phyloP scores from a whole-genome alignment of 2,329 filamentous ascomycete species.

The Pseudogymnoascus sp. region DNA sequence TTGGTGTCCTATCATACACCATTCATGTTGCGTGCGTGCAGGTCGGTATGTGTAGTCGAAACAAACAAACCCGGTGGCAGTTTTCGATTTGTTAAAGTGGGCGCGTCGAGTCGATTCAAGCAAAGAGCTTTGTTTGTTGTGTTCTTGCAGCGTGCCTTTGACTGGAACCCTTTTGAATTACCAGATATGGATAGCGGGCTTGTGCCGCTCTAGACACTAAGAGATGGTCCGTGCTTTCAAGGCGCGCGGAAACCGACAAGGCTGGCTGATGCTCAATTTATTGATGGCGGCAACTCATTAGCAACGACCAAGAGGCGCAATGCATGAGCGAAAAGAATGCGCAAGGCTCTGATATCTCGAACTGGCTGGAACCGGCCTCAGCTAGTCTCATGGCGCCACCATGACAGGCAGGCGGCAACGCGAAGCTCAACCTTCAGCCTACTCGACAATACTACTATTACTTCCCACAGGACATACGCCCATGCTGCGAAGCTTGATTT shows the following conservation, averaged over 20 bases:
- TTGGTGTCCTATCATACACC: background rate
- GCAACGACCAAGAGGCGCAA: background rate
- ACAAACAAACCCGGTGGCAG: background rate
- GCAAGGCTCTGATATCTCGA: conserved; percentile 3
- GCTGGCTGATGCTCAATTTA: background rate
- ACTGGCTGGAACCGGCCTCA: background rate
- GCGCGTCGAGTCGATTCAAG: background rate
- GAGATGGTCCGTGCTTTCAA: background rate
- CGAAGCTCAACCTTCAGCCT: background rate
- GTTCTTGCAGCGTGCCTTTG: conserved; percentile 1
- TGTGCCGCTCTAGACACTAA: background rate
- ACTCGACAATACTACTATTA: background rate
- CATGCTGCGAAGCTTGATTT: conserved; percentile 19
- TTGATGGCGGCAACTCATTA: background rate
- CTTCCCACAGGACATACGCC: conserved; percentile 3
- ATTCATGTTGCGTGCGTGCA: conserved; percentile 6
- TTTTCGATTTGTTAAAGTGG: background rate
- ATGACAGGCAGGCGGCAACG: background rate
- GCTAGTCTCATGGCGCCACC: background rate
- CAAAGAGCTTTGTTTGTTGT: background rate
- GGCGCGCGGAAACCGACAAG: background rate
- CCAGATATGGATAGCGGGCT: conserved; percentile 5
- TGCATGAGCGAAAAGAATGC: conserved; percentile 8
- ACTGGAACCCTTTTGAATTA: background rate
- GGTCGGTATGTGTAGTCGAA: background rate